phyloP scores from a whole-genome alignment of 768 basidiomycete genomes.

The Infundibulicybe gibba region DNA sequence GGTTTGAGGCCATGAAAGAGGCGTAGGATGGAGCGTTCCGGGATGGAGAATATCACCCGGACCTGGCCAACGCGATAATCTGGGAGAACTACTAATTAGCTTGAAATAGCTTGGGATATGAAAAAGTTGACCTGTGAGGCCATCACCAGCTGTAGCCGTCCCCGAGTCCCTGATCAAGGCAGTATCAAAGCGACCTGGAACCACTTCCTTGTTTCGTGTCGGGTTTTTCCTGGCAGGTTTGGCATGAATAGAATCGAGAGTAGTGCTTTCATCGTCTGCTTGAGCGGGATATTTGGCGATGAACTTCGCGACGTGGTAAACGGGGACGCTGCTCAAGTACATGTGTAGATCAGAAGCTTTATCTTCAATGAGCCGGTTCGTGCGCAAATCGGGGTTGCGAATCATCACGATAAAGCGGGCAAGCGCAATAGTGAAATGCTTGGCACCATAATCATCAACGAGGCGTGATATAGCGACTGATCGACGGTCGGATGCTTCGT shows the following conservation, averaged over 20 bases:
- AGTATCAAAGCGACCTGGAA: constrained; percentile 31
- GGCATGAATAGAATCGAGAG: constrained; percentile 26
- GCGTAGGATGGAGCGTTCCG: constrained; percentile 3
- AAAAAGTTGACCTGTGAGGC: constrained; percentile 1
- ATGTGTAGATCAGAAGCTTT: constrained; percentile 7
- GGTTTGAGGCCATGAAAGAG: constrained; percentile 5
- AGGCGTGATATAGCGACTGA: constrained; percentile 13
- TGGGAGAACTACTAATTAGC: background rate
- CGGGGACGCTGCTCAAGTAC: constrained; percentile 17
- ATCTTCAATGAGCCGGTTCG: constrained; percentile 8
- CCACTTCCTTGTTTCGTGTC: background rate
- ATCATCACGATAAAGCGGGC: constrained; percentile 15
- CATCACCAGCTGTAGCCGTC: constrained; percentile 4
- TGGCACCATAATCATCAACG: constrained; percentile 18
- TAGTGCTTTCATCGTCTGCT: constrained; percentile 9
- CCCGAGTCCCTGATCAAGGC: constrained; percentile 1
- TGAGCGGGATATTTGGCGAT: background rate
- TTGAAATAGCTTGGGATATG: too few relatives aligned
- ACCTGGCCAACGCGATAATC: constrained; percentile 21
- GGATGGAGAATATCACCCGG: constrained; percentile 19
- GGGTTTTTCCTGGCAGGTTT: constrained; percentile 9
- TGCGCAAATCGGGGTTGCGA: constrained; percentile 11
- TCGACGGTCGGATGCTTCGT: constrained; percentile 18
- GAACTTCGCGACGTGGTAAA: constrained; percentile 29
- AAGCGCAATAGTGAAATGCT: constrained; percentile 17